phyloP scores from a whole-genome alignment of 2,329 filamentous ascomycete species.

The Cladobotryum mycophilum region DNA sequence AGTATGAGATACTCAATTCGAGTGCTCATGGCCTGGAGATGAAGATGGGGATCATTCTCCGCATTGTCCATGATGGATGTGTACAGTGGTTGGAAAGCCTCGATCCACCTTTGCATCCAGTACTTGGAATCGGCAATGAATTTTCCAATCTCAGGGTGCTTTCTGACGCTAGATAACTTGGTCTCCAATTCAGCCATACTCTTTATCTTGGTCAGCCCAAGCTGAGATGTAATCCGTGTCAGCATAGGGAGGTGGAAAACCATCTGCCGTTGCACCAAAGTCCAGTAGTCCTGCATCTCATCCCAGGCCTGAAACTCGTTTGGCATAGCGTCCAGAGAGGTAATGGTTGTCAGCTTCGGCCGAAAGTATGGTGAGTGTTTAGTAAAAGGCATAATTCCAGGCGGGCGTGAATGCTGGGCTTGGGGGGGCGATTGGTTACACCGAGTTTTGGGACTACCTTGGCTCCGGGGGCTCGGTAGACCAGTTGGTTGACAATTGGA shows the following conservation, averaged over 20 bases:
- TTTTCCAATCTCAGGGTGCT: slow-evolving; percentile 23
- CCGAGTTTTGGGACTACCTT: slow-evolving; percentile 23
- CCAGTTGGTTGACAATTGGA: slow-evolving; percentile 14
- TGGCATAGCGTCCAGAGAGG: slow-evolving; percentile 27
- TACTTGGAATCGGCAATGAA: slow-evolving; percentile 32
- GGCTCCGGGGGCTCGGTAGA: slow-evolving; percentile 29
- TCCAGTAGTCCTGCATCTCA: slow-evolving; percentile 34
- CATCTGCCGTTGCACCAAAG: slow-evolving; percentile 30
- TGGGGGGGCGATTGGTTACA: slow-evolving; percentile 14
- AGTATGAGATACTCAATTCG: slow-evolving; percentile 38
- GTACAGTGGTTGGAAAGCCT: slow-evolving; percentile 32
- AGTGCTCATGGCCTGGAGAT: slow-evolving; percentile 33
- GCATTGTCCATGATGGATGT: slow-evolving; percentile 20
- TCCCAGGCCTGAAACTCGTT: slow-evolving; percentile 24
- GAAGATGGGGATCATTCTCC: slow-evolving; percentile 18
- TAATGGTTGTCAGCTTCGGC: slow-evolving; percentile 25
- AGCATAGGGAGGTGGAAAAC: slow-evolving; percentile 32
- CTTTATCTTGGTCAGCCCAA: slow-evolving; percentile 22
- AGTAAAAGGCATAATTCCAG: slow-evolving; percentile 30
- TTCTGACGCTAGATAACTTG: slow-evolving; percentile 26
- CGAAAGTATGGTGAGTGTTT: slow-evolving; percentile 33
- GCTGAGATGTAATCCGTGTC: slow-evolving; percentile 24
- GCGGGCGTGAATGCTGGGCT: slow-evolving; percentile 18
- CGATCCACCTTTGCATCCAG: slow-evolving; percentile 35
- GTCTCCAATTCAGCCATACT: slow-evolving; percentile 22